Conservation (phyloP, 1,284 basidiomycete species). For the Tetrapyrgos nigripes region DNA sequence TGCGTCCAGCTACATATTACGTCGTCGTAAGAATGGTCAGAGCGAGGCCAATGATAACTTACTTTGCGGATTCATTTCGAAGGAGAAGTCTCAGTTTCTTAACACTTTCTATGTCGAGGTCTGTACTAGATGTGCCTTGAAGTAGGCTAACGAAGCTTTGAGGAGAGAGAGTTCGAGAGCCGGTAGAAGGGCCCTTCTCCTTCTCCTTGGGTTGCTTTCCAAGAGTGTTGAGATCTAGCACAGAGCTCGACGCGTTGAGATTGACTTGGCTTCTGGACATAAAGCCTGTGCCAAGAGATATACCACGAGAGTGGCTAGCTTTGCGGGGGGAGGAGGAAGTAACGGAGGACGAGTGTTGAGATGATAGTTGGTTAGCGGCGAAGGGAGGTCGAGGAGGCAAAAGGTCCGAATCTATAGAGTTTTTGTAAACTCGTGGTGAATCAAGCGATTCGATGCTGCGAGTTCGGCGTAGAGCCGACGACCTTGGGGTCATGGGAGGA, state of each 20-base stretch:
- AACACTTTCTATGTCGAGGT: constrained; percentile 74
- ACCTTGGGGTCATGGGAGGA: constrained; percentile 40
- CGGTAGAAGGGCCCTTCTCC: constrained; percentile 46
- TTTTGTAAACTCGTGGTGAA: constrained; percentile 51
- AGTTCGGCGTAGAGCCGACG: constrained; percentile 59
- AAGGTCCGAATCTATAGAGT: constrained; percentile 41
- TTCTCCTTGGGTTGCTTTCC: constrained; percentile 44
- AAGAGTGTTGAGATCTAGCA: constrained; percentile 42
- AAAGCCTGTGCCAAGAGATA: constrained; percentile 55
- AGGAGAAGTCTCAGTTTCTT: constrained; percentile 83
- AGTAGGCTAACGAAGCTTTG: constrained; percentile 70
- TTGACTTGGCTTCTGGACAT: constrained; percentile 57
- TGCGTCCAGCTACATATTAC: constrained; percentile 93
- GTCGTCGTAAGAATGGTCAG: constrained; percentile 8
- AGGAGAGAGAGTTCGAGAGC: constrained; percentile 63
- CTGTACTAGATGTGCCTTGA: constrained; percentile 66
- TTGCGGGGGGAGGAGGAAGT: constrained; percentile 51
- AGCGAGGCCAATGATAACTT: constrained; percentile 22
- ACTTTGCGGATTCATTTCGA: constrained; percentile 88
- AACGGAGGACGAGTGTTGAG: constrained; percentile 46
- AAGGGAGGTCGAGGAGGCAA: constrained; percentile 45
- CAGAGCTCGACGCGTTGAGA: constrained; percentile 45
- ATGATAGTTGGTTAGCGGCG: constrained; percentile 42
- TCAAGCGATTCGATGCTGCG: constrained; percentile 73
- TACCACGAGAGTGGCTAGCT: constrained; percentile 58